Base-by-base conservation (phyloP, 805 yeast species). In the Jamesozyma gamospora region DNA sequence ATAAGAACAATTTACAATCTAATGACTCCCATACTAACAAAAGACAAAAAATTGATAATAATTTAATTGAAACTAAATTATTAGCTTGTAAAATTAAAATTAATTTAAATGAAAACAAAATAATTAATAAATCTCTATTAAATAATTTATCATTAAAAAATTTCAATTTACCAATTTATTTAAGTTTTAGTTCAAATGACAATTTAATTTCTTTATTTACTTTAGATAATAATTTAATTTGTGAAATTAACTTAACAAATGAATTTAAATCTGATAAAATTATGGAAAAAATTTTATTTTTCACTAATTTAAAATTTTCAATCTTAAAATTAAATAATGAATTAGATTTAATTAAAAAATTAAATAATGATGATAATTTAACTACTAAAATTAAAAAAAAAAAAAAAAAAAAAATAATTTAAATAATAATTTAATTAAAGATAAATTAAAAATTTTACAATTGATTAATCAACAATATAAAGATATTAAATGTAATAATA, bases 401-500 rank as follows among this genome's bases (percentile, higher is more conserved):
- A n/a, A 10, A 17, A 6, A 28, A 35, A 15, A 16, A 27, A 35
- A 27, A n/a, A 28, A 30, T 15, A 34, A 13, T 21, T 18, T 21
- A 31, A 41, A 10, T 4, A 19, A 5, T n/a, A 17, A 4, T 13
- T 17, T 32, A 8, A 30, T 36, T 12, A 32, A 27, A 28, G 38
- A 35, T 9, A 25, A 24, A n/a, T 25, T 36, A 27, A 39, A 26
- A 21, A n/a, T 15, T 14, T 12, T 32, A 14, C 18, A 35, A 29
- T 17, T 14, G 5, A 25, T 36, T 19, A 42, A 36, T 25, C 37
- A 34, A 37, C 31, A 35, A 25, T 12, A 19, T 12, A 43, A 38
- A 25, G 43, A 43, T 37, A 33, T 41, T 28, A 31, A 16, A 13
- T 19, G 24, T 26, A 24, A 34, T 6, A 32, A 32, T 25, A n/a